Conservation (phyloP, 2,329 filamentous ascomycete genomes). For the Celoporthe dispersa region DNA sequence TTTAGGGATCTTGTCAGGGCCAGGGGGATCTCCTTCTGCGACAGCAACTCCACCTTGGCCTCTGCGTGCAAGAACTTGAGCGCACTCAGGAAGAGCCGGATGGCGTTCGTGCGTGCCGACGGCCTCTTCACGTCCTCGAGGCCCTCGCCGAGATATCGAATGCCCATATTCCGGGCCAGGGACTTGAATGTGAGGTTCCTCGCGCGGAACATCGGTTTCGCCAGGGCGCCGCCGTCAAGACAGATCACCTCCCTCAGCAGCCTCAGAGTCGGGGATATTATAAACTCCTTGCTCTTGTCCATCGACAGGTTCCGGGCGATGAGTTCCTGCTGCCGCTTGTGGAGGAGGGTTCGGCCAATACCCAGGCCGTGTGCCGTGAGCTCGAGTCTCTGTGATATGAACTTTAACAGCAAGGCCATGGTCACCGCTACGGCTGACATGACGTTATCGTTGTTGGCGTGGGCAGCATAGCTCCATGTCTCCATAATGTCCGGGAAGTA, state of each 20-base stretch:
- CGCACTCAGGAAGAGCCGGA: conserved; percentile 79
- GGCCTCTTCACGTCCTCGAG: conserved; percentile 71
- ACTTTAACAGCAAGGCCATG: conserved; percentile 79
- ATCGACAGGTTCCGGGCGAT: conserved; percentile 79
- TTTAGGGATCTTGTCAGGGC: conserved; percentile 77
- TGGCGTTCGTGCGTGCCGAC: conserved; percentile 80
- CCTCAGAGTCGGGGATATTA: conserved; percentile 87
- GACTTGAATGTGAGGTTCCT: conserved; percentile 80
- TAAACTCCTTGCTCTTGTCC: conserved; percentile 80
- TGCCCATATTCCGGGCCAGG: conserved; percentile 77
- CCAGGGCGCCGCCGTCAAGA: conserved; percentile 83
- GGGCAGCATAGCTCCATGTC: conserved; percentile 82
- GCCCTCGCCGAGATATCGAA: conserved; percentile 63
- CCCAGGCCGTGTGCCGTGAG: conserved; percentile 75
- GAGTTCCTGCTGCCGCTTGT: conserved; percentile 79
- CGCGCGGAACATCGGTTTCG: conserved; percentile 76
- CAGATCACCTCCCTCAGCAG: conserved; percentile 83
- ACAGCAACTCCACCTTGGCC: conserved; percentile 82
- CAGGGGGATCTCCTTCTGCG: conserved; percentile 71
- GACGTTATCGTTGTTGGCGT: conserved; percentile 79
- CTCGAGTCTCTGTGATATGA: conserved; percentile 74
- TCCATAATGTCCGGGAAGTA: conserved; percentile 82
- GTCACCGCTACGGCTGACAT: conserved; percentile 81
- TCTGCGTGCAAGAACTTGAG: conserved; percentile 78
- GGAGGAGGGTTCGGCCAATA: conserved; percentile 80